Evolutionary conservation across 495 filamentous ascomycete genomes (phyloP), one percentile per base, ranked within the genome.

Genomic region (Venustampulla echinocandica): DNA sequence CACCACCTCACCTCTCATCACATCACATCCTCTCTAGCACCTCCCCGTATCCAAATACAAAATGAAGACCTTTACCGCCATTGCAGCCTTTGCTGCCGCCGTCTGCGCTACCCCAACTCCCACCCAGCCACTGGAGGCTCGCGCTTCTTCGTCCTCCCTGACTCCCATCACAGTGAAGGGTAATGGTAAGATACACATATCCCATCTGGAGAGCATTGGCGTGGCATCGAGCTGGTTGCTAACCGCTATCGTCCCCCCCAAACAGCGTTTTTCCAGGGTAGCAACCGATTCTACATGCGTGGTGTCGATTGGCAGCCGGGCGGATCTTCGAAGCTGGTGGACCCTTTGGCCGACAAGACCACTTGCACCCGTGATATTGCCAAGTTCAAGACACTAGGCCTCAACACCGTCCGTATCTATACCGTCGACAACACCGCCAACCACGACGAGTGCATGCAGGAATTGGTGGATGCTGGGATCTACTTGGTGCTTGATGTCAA

Each of bases 221-320:
- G n/a, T n/a, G n/a, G n/a, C n/a, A n/a, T n/a, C n/a, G n/a, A 30
- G 61, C 58, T 20, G 45, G 11, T 11, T 34, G 13, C 19, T 10
- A 37, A 34, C 34, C 37, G 3, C 32, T 22, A 42, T 56, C 68
- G 53, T 67, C 54, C 53, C 4, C 3, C 10, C 1, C n/a, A n/a
- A n/a, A 27, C 39, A 59, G 56, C 90, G 42, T 95, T 96, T 76
- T 96, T 89, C 72, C 74, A 83, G 56, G 88, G 86, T 46, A 64
- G 76, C 50, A 64, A 79, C 10, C 82, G 90, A 50, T 97, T 95
- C 77, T 96, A 96, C 63, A 79, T 97, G 42, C 85, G 88, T 35
- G 90, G 90, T 61, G 81, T 97, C 53, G 90, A 95, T 72, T 96
- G 94, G 67, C 90, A 95, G 63, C 90, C 90, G 40, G 89, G 90